phyloP scores from a whole-genome alignment of 176 grass and related monocot species.

The Rhynchospora breviuscula region DNA sequence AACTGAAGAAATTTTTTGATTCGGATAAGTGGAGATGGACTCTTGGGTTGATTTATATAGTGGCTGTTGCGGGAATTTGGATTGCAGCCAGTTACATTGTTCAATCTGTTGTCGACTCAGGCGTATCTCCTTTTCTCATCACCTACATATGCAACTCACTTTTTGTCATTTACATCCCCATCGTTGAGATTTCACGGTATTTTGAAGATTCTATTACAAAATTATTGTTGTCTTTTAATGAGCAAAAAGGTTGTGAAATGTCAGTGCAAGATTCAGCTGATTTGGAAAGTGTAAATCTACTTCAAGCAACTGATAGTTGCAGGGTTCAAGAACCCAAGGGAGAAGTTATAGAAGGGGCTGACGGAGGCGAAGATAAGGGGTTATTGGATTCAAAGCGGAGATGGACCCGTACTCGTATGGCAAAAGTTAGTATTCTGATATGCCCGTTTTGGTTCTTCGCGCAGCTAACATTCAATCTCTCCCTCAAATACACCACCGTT shows the following conservation, averaged over 20 bases:
- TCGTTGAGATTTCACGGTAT: constrained; percentile 74
- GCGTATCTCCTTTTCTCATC: constrained; percentile 93
- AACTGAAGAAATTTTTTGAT: constrained; percentile 21
- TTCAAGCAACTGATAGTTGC: constrained; percentile 36
- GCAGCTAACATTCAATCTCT: constrained; percentile 91
- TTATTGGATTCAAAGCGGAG: constrained; percentile 80
- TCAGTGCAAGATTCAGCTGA: constrained; percentile 31
- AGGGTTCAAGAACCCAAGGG: not conserved
- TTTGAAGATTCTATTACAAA: constrained; percentile 67
- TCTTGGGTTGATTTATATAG: constrained; percentile 78
- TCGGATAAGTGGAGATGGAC: constrained; percentile 62
- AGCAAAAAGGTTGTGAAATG: constrained; percentile 28
- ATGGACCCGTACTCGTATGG: constrained; percentile 75
- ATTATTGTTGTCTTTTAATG: constrained; percentile 48
- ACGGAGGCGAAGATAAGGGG: not conserved
- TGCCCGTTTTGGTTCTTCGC: constrained; percentile 97
- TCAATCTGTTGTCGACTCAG: constrained; percentile 86
- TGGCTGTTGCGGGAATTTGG: constrained; percentile 83
- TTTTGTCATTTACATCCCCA: constrained; percentile 85
- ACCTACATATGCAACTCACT: constrained; percentile 97
- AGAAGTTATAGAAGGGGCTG: not conserved
- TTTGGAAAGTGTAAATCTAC: constrained; percentile 89
- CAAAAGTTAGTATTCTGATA: constrained; percentile 76
- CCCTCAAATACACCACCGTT: constrained; percentile 95
- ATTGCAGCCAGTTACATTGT: constrained; percentile 98